Evolutionary conservation across 441 rosid genomes (phyloP).

Genomic region (Croton setiger): DNA sequence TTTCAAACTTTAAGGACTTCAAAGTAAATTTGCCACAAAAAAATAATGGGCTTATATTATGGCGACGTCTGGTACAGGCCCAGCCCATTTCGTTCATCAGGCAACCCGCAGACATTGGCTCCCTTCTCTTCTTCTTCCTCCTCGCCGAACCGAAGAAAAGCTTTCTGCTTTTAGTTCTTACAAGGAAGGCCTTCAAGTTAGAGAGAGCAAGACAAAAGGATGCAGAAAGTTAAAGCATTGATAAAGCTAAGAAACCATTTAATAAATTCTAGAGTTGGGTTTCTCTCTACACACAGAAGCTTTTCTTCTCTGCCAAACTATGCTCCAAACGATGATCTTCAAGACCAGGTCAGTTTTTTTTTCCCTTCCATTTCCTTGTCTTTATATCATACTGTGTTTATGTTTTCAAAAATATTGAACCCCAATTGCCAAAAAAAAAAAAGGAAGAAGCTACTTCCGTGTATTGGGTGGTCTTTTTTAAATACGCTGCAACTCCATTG

Average conservation of each 20-base stretch:
- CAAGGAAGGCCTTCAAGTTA: neutral
- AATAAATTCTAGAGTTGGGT: constrained; percentile 34
- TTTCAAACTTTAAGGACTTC: no score
- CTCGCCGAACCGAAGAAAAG: neutral
- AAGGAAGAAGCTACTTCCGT: neutral
- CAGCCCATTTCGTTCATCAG: neutral
- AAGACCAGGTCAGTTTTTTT: constrained; percentile 54
- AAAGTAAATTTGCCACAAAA: no score
- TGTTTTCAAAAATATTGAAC: neutral
- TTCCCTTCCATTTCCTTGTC: neutral
- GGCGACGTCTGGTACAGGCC: neutral
- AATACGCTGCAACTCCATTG: neutral
- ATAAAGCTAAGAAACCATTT: constrained; percentile 32
- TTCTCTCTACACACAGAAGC: constrained; percentile 34
- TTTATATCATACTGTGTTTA: neutral
- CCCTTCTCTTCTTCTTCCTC: neutral
- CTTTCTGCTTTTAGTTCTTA: neutral
- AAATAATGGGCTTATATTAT: no score
- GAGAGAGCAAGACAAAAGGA: constrained; percentile 20
- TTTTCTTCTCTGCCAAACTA: constrained; percentile 71
- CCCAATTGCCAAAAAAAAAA: neutral
- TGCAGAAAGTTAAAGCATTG: constrained; percentile 60
- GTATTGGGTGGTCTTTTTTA: neutral
- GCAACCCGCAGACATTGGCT: neutral
- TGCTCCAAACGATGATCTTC: constrained; percentile 37